Evolutionary conservation across 2,329 filamentous ascomycete species (phyloP), one percentile per base, ranked within the genome.

Genomic region (Ustulina deusta): DNA sequence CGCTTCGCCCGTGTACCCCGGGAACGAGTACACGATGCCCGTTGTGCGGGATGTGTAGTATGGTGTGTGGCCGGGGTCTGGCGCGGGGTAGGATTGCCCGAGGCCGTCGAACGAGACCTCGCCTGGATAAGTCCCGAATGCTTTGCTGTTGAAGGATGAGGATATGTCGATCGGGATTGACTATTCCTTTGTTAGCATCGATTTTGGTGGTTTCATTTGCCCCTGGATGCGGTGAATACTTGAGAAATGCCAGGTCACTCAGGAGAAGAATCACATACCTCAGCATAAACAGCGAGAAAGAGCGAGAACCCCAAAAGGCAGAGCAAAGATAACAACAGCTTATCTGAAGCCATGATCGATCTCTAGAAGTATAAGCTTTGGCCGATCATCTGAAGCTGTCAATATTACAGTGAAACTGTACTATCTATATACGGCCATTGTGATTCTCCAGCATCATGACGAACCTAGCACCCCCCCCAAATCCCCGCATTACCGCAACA

Each of bases 111-210:
- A 83, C n/a, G 80, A 76, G 0, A 83, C 80, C 70, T 85, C 82
- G 1, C 82, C 82, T 0, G 83, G 80, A 13, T 76, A 76, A 0
- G 78, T 77, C 2, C 82, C 82, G 65, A 85, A 84, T 1, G 76
- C 83, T 63, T 83, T 83, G 72, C 85, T 85, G 75, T 85, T 84
- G 75, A 81, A 83, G 48, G 79, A 78, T 0, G 74, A 20, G 0
- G 75, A 72, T 25, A 84, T 71, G 13, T 79, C 74, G 2, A 81
- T 51, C 0, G 72, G 74, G 7, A 76, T 68, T 15, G 78, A 79
- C 73, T 77, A 38, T 57, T 62, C 71, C 59, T 7, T 46, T 38
- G 20, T 60, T 56, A 58, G 22, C 51, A 15, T 32, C 17, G 2
- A 2, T 0, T 20, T 20, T 11, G 17, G 2, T 11, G 17, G 2